Base-by-base conservation (phyloP, 2,329 filamentous ascomycete species). In the Ascochyta koolunga region DNA sequence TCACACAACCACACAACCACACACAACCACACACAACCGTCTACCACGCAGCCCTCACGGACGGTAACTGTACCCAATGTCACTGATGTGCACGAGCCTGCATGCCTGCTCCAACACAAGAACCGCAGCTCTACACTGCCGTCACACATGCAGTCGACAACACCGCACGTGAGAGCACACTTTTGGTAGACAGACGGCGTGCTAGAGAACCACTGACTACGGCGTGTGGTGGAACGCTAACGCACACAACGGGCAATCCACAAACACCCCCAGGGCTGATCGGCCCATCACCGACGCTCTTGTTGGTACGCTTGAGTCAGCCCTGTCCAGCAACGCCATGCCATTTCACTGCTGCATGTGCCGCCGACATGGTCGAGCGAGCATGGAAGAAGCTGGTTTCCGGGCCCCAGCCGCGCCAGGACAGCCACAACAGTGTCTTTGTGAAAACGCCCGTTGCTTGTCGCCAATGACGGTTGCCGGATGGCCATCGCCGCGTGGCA, bases 341-440 rank as follows among this genome's bases (percentile, higher is more conserved):
- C 32, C 50, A 47, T 53, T 42, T 42, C 39, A 31, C 42, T 43
- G 43, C 39, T 38, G 15, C 16, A 25, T 21, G 42, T 47, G 50
- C 50, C 42, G 42, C 15, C 27, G 36, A 44, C 48, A 33, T 25
- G 48, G 48, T 37, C 35, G 29, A 42, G 50, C 43, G 37, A 42
- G 50, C 42, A 53, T 47, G 50, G 43, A 53, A 42, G 21, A 46
- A 41, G 50, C 50, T 35, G 31, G 24, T 46, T 24, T 25, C 22
- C 31, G 41, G 27, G 24, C 19, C 42, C 41, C 42, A 52, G 50
- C 50, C 50, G 31, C 36, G 50, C 42, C 29, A 32, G 39, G 43
- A 43, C 43, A 53, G 50, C 50, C 50, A 53, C 50, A 42, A 21
- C 43, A 47, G 31, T 27, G 29, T 41, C 25, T 42, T 47, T 13